Evolutionary conservation across 352 stramenopile species (phyloP).

Genomic region (Pythium oligandrum): DNA sequence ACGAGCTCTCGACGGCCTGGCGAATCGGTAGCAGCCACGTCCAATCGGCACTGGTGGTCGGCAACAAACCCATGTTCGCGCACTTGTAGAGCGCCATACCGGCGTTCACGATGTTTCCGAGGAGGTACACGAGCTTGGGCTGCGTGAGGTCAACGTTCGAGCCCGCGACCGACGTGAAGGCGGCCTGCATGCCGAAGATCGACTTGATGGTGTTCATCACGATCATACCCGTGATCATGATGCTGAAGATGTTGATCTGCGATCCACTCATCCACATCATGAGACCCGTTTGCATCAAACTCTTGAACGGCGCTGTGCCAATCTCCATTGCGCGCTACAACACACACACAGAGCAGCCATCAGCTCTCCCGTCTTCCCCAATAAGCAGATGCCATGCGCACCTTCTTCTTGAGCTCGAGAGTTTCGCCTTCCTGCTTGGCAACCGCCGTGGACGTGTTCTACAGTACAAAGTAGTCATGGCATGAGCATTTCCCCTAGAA

Average conservation of each 20-base stretch:
- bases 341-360: slow-evolving; percentile 1
- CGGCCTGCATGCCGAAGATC: slow-evolving; percentile 79
- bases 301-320: slow-evolving; percentile 87
- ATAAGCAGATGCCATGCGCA: slow-evolving; percentile 9
- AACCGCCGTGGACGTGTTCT: slow-evolving; percentile 53
- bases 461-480: neutral
- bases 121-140: slow-evolving; percentile 88
- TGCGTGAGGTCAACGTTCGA: slow-evolving; percentile 75
- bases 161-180: slow-evolving; percentile 75
- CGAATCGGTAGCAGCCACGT: slow-evolving; percentile 87
- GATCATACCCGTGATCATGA: slow-evolving; percentile 93
- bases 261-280: slow-evolving; percentile 97
- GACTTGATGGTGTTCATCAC: slow-evolving; percentile 91
- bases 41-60: slow-evolving; percentile 90
- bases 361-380: neutral
- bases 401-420: slow-evolving; percentile 85
- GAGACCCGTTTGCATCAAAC: slow-evolving; percentile 91
- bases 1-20: slow-evolving; percentile 73
- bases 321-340: slow-evolving; percentile 88
- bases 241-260: slow-evolving; percentile 94
- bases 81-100: slow-evolving; percentile 91
- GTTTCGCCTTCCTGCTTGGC: slow-evolving; percentile 63
- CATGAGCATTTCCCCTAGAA: too few species aligned
- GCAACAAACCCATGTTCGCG: slow-evolving; percentile 89
- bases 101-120: slow-evolving; percentile 82